phyloP scores from a whole-genome alignment of 1,284 basidiomycete species.

The Irpex rosettiformis region DNA sequence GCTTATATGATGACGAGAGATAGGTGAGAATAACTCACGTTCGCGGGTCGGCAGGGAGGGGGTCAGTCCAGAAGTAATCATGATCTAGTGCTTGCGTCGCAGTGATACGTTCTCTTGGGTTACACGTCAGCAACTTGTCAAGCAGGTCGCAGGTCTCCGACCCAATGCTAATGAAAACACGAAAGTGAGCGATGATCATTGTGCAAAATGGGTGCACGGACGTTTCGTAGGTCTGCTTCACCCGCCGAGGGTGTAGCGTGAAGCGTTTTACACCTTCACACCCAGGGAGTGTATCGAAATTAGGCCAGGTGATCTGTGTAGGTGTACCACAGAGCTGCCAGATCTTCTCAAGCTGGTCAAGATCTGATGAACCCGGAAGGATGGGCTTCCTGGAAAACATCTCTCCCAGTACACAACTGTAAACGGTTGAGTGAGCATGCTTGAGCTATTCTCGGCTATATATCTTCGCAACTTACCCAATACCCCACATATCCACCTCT shows the following conservation, averaged over 20 bases:
- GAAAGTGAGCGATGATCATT: slow-evolving; percentile 11
- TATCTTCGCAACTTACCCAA: slow-evolving; percentile 60
- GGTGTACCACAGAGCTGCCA: slow-evolving; percentile 88
- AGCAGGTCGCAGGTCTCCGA: slow-evolving; percentile 85
- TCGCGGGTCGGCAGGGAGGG: slow-evolving; percentile 79
- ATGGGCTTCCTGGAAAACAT: slow-evolving; percentile 92
- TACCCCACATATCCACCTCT: slow-evolving; percentile 98
- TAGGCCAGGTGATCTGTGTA: slow-evolving; percentile 80
- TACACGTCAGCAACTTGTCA: slow-evolving; percentile 88
- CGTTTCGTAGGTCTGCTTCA: slow-evolving; percentile 60
- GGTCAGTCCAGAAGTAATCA: slow-evolving; percentile 91
- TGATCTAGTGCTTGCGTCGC: slow-evolving; percentile 86
- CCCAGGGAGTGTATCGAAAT: slow-evolving; percentile 75
- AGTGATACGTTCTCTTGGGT: slow-evolving; percentile 90
- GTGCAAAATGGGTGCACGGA: slow-evolving; percentile 28
- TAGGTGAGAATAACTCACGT: slow-evolving; percentile 43
- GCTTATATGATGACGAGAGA: background rate
- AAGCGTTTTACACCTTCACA: slow-evolving; percentile 77
- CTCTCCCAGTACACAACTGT: slow-evolving; percentile 89
- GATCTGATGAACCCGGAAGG: slow-evolving; percentile 82
- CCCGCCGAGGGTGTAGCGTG: slow-evolving; percentile 43
- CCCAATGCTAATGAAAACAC: slow-evolving; percentile 41
- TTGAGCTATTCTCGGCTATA: background rate
- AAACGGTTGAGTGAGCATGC: slow-evolving; percentile 6
- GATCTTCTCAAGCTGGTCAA: slow-evolving; percentile 90